These are phyloP conservation scores for Trichoderma harzianum DNA, from an alignment of 2,329 filamentous ascomycete species.

Conservation along the genomic window DNA sequence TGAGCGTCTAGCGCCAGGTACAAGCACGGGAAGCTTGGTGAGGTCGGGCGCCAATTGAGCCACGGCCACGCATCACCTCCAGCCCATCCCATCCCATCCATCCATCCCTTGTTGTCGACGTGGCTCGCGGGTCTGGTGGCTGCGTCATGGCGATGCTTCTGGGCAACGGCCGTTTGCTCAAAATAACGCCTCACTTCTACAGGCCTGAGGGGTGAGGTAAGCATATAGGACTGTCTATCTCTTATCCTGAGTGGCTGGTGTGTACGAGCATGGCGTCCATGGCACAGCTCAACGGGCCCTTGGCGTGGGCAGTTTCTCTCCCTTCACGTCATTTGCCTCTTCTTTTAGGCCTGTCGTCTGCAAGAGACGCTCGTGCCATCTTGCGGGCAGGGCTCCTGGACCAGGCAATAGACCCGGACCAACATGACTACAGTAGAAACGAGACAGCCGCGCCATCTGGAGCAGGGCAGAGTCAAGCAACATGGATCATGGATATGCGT, in stretches of 20 bases:
- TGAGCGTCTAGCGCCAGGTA: constrained; percentile 10
- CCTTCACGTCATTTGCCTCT: constrained; percentile 1
- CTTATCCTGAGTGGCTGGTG: background rate
- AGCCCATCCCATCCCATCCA: background rate
- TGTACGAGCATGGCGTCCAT: background rate
- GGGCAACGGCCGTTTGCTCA: background rate
- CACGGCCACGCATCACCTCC: background rate
- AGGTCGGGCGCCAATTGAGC: constrained; percentile 10
- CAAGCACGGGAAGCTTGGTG: background rate
- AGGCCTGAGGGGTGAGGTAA: background rate
- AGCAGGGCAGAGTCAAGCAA: background rate
- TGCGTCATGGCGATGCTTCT: background rate
- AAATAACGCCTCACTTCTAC: background rate
- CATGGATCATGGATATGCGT: background rate
- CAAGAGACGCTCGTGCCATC: background rate
- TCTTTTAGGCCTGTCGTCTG: background rate
- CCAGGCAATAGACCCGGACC: background rate
- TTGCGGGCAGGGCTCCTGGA: background rate
- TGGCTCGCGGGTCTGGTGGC: constrained; percentile 9
- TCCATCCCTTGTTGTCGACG: constrained; percentile 5
- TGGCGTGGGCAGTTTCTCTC: background rate
- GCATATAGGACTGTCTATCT: background rate
- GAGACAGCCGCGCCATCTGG: background rate
- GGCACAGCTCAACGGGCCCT: background rate
- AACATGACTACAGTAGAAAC: background rate